Percentiles rank a stretch among this genome's conserved stretches.
phyloP scores from a whole-genome alignment of 2,329 filamentous ascomycete species.

The Pseudogymnoascus sp. region DNA sequence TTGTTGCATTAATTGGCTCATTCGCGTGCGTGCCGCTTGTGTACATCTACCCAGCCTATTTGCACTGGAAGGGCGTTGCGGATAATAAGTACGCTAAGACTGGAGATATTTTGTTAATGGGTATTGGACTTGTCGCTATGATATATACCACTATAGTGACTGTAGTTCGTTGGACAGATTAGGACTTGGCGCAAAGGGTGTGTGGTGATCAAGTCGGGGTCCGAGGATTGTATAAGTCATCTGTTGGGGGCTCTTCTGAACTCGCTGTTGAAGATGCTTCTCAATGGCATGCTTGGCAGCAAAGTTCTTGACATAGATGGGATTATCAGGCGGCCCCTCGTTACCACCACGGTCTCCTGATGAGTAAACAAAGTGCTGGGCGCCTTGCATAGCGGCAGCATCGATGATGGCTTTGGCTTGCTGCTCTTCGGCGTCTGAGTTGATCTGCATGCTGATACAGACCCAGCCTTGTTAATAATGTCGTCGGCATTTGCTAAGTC shows the following conservation, averaged over 20 bases:
- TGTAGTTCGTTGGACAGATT: too few species aligned
- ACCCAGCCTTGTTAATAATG: conserved; percentile 40
- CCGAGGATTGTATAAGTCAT: conserved; percentile 46
- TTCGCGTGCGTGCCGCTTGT: too few species aligned
- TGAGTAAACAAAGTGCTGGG: conserved; percentile 52
- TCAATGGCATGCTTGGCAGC: conserved; percentile 52
- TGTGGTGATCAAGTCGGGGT: too few species aligned
- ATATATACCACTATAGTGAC: too few species aligned
- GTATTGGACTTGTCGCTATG: too few species aligned
- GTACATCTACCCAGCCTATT: too few species aligned
- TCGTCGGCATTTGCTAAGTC: conserved; percentile 42
- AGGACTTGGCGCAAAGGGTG: too few species aligned
- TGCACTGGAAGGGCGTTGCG: too few species aligned
- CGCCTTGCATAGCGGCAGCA: conserved; percentile 43
- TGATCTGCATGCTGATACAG: conserved; percentile 47
- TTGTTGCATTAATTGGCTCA: too few species aligned
- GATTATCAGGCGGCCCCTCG: conserved; percentile 38
- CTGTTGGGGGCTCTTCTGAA: conserved; percentile 25
- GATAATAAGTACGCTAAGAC: too few species aligned
- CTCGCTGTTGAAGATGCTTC: conserved; percentile 42
- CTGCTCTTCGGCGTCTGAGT: conserved; percentile 33
- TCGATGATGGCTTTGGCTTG: conserved; percentile 52
- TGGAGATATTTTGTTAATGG: too few species aligned
- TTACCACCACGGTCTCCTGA: conserved; percentile 51
- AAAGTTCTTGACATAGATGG: conserved; percentile 53